Conservation (phyloP, 306 rosid species). For the Cicer yamashitae region DNA sequence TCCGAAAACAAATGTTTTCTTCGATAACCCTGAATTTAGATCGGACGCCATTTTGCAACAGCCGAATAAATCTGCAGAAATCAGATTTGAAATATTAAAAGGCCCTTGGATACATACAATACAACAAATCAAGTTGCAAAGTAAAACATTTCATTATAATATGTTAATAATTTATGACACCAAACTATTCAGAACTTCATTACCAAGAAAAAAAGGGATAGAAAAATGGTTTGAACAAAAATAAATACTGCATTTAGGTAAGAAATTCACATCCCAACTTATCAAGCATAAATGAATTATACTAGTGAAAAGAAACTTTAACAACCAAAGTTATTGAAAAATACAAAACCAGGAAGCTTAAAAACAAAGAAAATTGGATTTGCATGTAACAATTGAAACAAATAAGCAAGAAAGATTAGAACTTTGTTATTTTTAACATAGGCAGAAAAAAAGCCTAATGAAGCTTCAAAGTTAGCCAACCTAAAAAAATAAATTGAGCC, state of each 20-base stretch:
- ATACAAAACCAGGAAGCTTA: constrained; percentile 35
- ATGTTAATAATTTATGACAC: constrained; percentile 4
- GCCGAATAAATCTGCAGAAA: constrained; percentile 49
- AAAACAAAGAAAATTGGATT: constrained; percentile 24
- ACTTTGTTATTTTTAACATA: constrained; percentile 11
- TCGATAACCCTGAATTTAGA: constrained; percentile 69
- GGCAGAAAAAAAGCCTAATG: constrained; percentile 2
- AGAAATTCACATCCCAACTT: constrained; percentile 34
- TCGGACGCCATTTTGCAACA: constrained; percentile 65
- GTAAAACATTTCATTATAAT: constrained; percentile 12
- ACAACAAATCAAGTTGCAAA: constrained; percentile 34
- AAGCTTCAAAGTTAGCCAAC: constrained; percentile 42
- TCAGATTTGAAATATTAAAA: constrained; percentile 33
- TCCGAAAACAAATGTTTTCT: constrained; percentile 77
- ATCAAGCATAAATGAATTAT: constrained; percentile 28
- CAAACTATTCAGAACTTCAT: constrained; percentile 7
- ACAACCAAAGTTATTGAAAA: constrained; percentile 20
- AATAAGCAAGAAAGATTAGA: constrained; percentile 4
- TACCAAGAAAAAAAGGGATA: background rate
- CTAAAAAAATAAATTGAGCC: constrained; percentile 15
- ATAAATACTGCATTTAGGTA: constrained; percentile 43
- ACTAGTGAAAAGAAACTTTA: constrained; percentile 25
- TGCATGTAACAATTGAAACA: constrained; percentile 32
- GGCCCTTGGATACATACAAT: background rate
- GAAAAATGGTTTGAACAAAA: background rate